Percentiles rank a stretch among this genome's conserved stretches.
These are phyloP conservation scores for Cercospora sp. DNA, from an alignment of 2,329 filamentous ascomycete species.

Conservation along the genomic window DNA sequence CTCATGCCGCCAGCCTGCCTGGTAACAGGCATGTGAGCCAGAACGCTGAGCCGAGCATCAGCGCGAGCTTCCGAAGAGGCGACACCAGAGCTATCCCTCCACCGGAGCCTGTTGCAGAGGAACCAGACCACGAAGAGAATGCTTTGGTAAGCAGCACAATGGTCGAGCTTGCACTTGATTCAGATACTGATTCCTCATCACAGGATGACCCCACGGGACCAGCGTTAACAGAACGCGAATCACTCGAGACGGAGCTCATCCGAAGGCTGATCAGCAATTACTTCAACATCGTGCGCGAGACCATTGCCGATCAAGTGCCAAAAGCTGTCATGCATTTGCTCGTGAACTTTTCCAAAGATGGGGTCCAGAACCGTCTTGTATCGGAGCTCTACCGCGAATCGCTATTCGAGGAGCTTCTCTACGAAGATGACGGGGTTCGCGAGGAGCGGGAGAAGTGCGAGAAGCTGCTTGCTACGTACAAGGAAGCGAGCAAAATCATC, in stretches of 20 bases:
- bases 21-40: conserved; percentile 72
- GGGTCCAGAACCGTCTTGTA: conserved; percentile 93
- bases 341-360: conserved; percentile 97
- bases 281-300: conserved; percentile 98
- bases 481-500: conserved; percentile 96
- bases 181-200: neutral
- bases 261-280: conserved; percentile 95
- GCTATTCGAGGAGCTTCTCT: conserved; percentile 89
- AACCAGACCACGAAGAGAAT: conserved; percentile 44
- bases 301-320: conserved; percentile 96
- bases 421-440: conserved; percentile 97
- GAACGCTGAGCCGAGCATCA: conserved; percentile 75
- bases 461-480: conserved; percentile 90
- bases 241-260: conserved; percentile 96
- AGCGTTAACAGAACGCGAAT: conserved; percentile 89
- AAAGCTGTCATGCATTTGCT: conserved; percentile 99
- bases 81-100: conserved; percentile 54
- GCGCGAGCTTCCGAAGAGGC: conserved; percentile 74
- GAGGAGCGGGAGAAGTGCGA: conserved; percentile 98
- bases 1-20: conserved; percentile 46
- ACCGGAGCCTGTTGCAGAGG: conserved; percentile 51
- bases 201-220: conserved; percentile 50
- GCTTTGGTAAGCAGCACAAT: conserved; percentile 30
- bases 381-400: conserved; percentile 92
- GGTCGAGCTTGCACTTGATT: neutral